Evolutionary conservation across 2,329 filamentous ascomycete species (phyloP).

Genomic region (Botryosphaeria agaves): DNA sequence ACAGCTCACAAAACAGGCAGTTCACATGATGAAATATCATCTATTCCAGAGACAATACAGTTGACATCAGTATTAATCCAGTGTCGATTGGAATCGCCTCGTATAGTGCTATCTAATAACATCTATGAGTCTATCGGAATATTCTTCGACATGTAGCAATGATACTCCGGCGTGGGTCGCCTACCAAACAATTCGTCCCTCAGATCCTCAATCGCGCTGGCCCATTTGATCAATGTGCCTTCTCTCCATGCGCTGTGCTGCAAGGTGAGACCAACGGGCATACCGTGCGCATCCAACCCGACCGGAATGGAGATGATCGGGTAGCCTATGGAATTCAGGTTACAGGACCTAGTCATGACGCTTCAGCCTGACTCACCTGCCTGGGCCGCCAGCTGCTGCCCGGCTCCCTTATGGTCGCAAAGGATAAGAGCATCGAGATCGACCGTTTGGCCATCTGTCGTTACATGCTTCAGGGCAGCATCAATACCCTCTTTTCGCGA

Average conservation of each 20-base stretch:
- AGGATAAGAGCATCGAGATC: constrained; percentile 13
- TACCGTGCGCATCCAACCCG: constrained; percentile 24
- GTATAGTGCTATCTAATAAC: too few species aligned
- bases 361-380: constrained; percentile 4
- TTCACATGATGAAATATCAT: too few species aligned
- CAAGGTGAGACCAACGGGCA: constrained; percentile 44
- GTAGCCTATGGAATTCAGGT: constrained; percentile 7
- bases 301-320: constrained; percentile 14
- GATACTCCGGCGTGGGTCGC: constrained; percentile 8
- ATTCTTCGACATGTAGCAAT: constrained; percentile 11
- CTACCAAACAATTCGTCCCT: constrained; percentile 5
- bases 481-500: constrained; percentile 14
- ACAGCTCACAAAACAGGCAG: too few species aligned
- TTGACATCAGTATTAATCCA: too few species aligned
- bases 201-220: constrained; percentile 23
- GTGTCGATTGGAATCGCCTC: too few species aligned
- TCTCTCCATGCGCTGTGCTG: constrained; percentile 14
- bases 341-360: not conserved
- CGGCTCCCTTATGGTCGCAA: constrained; percentile 12
- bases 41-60: too few species aligned
- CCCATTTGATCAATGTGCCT: constrained; percentile 13
- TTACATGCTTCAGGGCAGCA: constrained; percentile 7
- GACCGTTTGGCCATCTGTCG: constrained; percentile 11
- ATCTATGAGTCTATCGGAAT: too few species aligned
- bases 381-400: constrained; percentile 16